Evolutionary conservation across 495 filamentous ascomycete species (phyloP).

Genomic region (Hypoxylon fragiforme): DNA sequence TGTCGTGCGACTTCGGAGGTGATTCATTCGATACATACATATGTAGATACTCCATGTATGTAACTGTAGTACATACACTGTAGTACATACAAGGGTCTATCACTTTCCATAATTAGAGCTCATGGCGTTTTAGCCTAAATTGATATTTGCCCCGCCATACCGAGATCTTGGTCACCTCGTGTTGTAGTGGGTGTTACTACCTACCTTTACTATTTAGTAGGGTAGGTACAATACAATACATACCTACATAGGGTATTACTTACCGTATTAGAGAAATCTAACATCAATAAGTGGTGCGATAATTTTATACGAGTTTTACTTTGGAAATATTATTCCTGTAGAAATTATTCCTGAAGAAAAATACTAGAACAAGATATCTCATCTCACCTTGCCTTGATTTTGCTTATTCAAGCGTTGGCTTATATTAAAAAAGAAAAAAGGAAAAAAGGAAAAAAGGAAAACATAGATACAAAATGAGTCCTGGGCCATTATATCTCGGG

Average conservation of each 20-base stretch:
- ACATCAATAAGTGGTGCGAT: too few species aligned
- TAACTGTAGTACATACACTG: not conserved
- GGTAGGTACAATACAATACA: too few species aligned
- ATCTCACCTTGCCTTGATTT: too few species aligned
- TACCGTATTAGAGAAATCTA: too few species aligned
- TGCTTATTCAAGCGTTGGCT: not conserved
- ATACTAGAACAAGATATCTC: too few species aligned
- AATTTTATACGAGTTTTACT: too few species aligned
- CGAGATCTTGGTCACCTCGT: conserved; percentile 15
- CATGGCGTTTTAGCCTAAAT: conserved; percentile 34
- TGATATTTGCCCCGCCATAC: conserved; percentile 35
- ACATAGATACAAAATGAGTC: conserved; percentile 47
- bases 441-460: too few species aligned
- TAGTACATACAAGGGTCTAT: conserved; percentile 7
- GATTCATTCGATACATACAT: not conserved
- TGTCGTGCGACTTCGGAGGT: conserved; percentile 15
- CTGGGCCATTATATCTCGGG: conserved; percentile 77
- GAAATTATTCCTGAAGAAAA: too few species aligned
- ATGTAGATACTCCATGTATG: too few species aligned
- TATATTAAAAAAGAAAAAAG: conserved; percentile 20
- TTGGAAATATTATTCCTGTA: too few species aligned
- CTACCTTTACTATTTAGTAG: too few species aligned
- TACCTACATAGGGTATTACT: too few species aligned
- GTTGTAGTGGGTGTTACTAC: conserved; percentile 15
- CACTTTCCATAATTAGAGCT: conserved; percentile 10